Conservation (phyloP, 2,329 filamentous ascomycete genomes). For the Orbilia quercus region DNA sequence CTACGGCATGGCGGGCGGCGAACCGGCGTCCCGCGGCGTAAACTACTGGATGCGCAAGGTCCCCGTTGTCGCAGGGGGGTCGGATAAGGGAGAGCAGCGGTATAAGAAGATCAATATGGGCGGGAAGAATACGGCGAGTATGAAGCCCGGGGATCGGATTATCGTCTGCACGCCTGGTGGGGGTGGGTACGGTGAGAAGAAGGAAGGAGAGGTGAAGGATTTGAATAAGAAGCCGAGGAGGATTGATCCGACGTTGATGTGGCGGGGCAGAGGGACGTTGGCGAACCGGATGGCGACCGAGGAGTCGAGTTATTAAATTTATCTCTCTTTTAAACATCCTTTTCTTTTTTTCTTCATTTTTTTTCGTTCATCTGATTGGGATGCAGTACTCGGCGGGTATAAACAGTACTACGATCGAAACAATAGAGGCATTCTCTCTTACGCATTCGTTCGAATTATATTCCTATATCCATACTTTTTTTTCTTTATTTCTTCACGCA, state of each 20-base stretch:
- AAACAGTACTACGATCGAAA: constrained; percentile 7
- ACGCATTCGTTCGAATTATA: background rate
- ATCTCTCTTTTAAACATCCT: background rate
- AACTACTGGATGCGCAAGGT: constrained; percentile 89
- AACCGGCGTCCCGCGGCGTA: constrained; percentile 79
- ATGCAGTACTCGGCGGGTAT: constrained; percentile 4
- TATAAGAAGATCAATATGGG: constrained; percentile 77
- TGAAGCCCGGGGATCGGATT: constrained; percentile 80
- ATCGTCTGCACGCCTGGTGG: constrained; percentile 82
- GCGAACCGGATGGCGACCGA: constrained; percentile 66
- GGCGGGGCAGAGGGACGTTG: constrained; percentile 71
- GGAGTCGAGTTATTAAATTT: constrained; percentile 63
- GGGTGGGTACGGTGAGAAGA: constrained; percentile 69
- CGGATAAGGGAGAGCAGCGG: constrained; percentile 66
- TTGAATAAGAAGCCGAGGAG: constrained; percentile 69
- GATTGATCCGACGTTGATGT: constrained; percentile 71
- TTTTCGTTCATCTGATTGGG: background rate
- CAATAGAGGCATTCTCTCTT: constrained; percentile 9
- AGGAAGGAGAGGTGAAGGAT: constrained; percentile 67
- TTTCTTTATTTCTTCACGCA: background rate
- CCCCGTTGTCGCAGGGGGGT: constrained; percentile 60
- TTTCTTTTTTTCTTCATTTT: constrained; percentile 6
- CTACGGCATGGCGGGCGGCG: constrained; percentile 85
- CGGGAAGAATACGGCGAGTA: constrained; percentile 81
- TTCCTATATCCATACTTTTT: background rate